These are phyloP conservation scores for Apiosordaria backusii DNA, from an alignment of 495 filamentous ascomycete genomes.

Conservation along the genomic window DNA sequence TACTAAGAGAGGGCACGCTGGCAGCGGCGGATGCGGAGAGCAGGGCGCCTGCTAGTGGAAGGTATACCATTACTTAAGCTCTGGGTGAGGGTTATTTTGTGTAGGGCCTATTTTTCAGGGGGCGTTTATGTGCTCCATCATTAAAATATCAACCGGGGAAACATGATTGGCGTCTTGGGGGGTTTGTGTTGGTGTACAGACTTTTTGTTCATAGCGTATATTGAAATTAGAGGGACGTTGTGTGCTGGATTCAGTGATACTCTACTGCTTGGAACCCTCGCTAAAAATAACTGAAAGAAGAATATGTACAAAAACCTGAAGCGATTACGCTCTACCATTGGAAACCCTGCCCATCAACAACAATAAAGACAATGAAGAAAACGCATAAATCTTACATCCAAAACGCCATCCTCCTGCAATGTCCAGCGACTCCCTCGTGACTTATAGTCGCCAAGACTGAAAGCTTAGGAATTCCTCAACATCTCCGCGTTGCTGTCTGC, in stretches of 20 bases:
- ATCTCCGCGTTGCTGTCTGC: constrained; percentile 51
- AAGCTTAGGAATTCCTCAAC: constrained; percentile 48
- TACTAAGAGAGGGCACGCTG: constrained; percentile 89
- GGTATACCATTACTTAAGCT: constrained; percentile 85
- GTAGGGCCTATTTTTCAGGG: background rate
- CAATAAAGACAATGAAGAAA: background rate
- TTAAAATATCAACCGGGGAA: background rate
- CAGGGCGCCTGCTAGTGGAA: constrained; percentile 72
- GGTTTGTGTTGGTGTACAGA: background rate
- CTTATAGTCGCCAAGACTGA: background rate
- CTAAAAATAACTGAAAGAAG: background rate
- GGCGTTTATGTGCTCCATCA: background rate
- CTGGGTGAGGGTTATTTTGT: background rate
- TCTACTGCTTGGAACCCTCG: background rate
- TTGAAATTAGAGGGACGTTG: background rate
- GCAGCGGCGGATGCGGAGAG: constrained; percentile 83
- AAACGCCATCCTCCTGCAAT: background rate
- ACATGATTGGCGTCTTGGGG: no score
- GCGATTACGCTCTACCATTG: no score
- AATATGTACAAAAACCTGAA: no score
- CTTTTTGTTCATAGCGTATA: background rate
- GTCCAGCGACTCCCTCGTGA: background rate
- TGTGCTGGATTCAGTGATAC: background rate
- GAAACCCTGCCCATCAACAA: background rate
- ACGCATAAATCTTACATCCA: background rate